Evolutionary conservation across 768 basidiomycete species (phyloP).

Genomic region (Suillus clintonianus): DNA sequence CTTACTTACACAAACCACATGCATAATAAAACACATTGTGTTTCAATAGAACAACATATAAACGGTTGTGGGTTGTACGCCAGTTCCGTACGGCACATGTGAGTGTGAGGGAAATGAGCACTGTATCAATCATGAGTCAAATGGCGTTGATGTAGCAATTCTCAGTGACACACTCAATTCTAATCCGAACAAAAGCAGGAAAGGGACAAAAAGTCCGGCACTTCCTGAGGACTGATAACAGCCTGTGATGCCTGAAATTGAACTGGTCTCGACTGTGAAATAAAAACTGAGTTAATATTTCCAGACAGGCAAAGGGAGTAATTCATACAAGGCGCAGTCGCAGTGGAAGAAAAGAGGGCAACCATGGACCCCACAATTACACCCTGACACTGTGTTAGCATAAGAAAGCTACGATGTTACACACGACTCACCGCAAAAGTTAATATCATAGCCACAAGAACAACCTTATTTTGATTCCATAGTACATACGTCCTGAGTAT

Average conservation of each 20-base stretch:
- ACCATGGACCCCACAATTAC: neutral
- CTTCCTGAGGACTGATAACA: neutral
- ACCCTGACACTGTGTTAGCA: neutral
- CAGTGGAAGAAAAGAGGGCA: neutral
- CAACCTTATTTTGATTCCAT: slow-evolving; percentile 3
- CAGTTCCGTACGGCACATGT: slow-evolving; percentile 1
- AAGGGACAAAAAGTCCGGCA: slow-evolving; percentile 1
- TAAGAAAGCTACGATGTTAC: neutral
- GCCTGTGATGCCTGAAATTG: slow-evolving; percentile 3
- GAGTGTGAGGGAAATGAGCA: slow-evolving; percentile 6
- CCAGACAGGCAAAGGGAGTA: neutral
- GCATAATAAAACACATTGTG: slow-evolving; percentile 9
- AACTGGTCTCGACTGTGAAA: neutral
- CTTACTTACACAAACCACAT: slow-evolving; percentile 7
- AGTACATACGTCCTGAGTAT: slow-evolving; percentile 7
- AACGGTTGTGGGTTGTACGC: neutral
- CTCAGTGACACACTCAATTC: slow-evolving; percentile 2
- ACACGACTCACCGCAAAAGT: slow-evolving; percentile 4
- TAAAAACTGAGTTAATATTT: neutral
- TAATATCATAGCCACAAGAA: neutral
- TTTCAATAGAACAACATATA: slow-evolving; percentile 2
- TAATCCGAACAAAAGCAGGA: slow-evolving; percentile 2
- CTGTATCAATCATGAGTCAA: neutral
- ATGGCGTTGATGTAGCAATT: neutral
- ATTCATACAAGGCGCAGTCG: neutral